Conservation (phyloP, 495 filamentous ascomycete genomes). For the Daldinia decipiens region DNA sequence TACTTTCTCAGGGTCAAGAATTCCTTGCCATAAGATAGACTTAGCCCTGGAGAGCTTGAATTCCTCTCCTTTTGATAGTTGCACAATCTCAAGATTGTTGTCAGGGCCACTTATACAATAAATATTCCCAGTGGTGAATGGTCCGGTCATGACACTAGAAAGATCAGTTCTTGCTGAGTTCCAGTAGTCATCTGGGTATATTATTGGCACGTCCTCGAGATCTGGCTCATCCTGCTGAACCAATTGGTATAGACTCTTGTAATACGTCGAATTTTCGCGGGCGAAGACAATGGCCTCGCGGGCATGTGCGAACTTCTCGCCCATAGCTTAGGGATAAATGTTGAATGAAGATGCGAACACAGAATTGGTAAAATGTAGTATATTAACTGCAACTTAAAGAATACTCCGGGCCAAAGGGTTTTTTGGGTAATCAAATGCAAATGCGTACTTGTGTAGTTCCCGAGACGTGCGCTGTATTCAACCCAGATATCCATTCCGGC, state of each 20-base stretch:
- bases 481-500: neutral
- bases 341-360: neutral
- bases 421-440: neutral
- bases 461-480: neutral
- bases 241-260: conserved; percentile 4
- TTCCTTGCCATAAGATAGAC: neutral
- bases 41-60: neutral
- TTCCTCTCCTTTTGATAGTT: conserved; percentile 4
- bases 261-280: conserved; percentile 9
- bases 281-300: conserved; percentile 10
- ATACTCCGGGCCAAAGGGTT: neutral
- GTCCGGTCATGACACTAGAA: conserved; percentile 9
- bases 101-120: conserved; percentile 1
- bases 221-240: neutral
- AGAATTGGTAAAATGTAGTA: neutral
- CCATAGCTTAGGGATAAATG: conserved; percentile 4
- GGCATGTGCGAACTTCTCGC: neutral
- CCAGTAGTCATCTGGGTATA: conserved; percentile 10
- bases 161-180: conserved; percentile 3
- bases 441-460: neutral
- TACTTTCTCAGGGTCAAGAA: neutral
- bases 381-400: neutral
- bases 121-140: conserved; percentile 7
- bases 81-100: neutral
- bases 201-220: conserved; percentile 12